phyloP scores from a whole-genome alignment of 169 alveolate species.

The Pseudocohnilembus persalinus region DNA sequence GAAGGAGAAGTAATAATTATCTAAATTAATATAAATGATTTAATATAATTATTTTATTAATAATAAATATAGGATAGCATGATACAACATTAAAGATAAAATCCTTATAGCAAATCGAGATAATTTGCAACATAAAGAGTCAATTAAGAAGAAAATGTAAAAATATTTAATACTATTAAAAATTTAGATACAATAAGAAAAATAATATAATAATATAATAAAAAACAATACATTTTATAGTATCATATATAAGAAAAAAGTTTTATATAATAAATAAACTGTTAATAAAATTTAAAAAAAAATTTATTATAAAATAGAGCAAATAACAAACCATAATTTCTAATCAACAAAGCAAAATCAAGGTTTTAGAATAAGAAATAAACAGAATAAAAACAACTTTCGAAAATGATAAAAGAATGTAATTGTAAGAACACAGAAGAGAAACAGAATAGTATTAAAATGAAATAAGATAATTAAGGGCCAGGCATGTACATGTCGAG shows the following conservation, averaged over 20 bases:
- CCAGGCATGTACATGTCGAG: slow-evolving; percentile 34
- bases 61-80: not conserved
- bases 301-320: not conserved
- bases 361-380: slow-evolving; percentile 28
- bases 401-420: slow-evolving; percentile 31
- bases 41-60: too few relatives aligned
- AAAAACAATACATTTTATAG: too few relatives aligned
- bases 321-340: slow-evolving; percentile 24
- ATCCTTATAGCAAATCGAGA: too few relatives aligned
- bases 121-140: too few relatives aligned
- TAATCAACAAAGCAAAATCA: slow-evolving; percentile 45
- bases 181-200: too few relatives aligned
- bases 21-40: not conserved
- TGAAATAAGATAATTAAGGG: slow-evolving; percentile 45
- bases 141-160: too few relatives aligned
- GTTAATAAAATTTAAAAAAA: slow-evolving; percentile 5
- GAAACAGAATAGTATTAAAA: slow-evolving; percentile 48
- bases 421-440: slow-evolving; percentile 24
- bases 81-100: too few relatives aligned
- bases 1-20: slow-evolving; percentile 48
- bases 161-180: too few relatives aligned
- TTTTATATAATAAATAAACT: too few relatives aligned
- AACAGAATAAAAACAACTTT: slow-evolving; percentile 18
- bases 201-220: too few relatives aligned
- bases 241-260: too few relatives aligned